These are phyloP conservation scores for Verticillium albo-atrum DNA, from an alignment of 2,329 filamentous ascomycete genomes.

Conservation along the genomic window DNA sequence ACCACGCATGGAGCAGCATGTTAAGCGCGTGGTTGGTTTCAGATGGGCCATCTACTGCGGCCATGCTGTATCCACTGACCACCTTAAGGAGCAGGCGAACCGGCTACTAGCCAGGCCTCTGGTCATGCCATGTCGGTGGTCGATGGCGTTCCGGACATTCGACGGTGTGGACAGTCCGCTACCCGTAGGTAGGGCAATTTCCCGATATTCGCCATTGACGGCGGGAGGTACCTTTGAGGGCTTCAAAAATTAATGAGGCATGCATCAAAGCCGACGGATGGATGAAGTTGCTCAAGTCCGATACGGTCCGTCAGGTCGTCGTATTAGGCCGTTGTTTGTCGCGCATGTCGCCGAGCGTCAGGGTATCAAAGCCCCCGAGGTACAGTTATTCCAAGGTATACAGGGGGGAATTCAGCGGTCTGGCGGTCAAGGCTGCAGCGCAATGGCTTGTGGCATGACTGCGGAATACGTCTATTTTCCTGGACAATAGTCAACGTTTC, in stretches of 20 bases:
- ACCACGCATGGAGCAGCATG: conserved; percentile 5
- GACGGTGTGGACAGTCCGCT: neutral
- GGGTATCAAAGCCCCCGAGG: neutral
- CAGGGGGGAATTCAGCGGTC: too few species aligned
- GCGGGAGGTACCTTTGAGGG: too few species aligned
- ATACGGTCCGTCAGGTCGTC: too few species aligned
- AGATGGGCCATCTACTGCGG: conserved; percentile 13
- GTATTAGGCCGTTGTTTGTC: too few species aligned
- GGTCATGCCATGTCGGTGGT: neutral
- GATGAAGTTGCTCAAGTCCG: too few species aligned
- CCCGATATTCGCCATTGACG: too few species aligned
- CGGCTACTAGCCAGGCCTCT: neutral
- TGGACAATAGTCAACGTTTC: neutral
- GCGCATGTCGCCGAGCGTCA: too few species aligned
- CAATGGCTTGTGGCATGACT: neutral
- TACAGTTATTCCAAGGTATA: neutral
- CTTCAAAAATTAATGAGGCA: too few species aligned
- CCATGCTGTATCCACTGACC: neutral
- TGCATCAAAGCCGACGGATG: too few species aligned
- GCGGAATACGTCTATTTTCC: neutral
- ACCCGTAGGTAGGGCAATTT: neutral
- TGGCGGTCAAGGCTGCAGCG: neutral
- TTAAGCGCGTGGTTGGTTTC: conserved; percentile 18
- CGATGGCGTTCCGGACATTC: neutral
- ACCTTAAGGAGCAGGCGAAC: neutral